Evolutionary conservation across 108 stramenopile genomes (phyloP).

Genomic region (Nitzschia sp.): DNA sequence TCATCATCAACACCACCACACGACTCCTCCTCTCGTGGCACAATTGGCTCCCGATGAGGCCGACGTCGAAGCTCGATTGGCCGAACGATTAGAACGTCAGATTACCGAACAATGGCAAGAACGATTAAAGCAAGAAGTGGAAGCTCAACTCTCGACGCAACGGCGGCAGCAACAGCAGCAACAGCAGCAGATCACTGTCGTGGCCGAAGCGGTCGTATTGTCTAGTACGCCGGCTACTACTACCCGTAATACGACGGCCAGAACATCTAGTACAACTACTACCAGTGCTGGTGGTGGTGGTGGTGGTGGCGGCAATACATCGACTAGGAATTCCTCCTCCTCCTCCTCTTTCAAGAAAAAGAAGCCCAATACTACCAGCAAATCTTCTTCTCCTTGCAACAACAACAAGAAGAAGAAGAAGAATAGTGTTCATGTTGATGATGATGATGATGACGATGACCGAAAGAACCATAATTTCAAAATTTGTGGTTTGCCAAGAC

Average conservation of each 20-base stretch:
- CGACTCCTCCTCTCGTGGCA: constrained; percentile 7
- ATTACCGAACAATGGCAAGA: constrained; percentile 7
- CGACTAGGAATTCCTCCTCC: not conserved
- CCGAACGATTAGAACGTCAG: constrained; percentile 9
- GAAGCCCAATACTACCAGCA: not conserved
- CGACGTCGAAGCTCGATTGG: constrained; percentile 8
- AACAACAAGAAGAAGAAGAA: not conserved
- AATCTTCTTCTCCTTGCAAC: too few relatives aligned
- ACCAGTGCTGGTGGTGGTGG: not conserved
- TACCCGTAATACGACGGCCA: not conserved
- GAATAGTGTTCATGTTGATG: not conserved
- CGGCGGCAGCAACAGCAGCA: not conserved
- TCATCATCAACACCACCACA: too few relatives aligned
- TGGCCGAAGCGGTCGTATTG: constrained; percentile 8
- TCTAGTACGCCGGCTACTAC: not conserved
- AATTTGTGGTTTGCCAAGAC: constrained; percentile 9
- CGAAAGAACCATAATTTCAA: constrained; percentile 1
- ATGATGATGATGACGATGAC: not conserved
- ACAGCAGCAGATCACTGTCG: not conserved
- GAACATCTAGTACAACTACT: not conserved
- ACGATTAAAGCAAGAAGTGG: constrained; percentile 20
- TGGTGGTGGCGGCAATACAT: not conserved
- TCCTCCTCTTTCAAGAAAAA: not conserved
- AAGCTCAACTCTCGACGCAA: constrained; percentile 6
- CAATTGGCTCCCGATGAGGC: constrained; percentile 1